A percentile compares a stretch with the other conserved stretches of the same genome.
These are phyloP conservation scores for Didymella pinodella DNA, from an alignment of 2,329 filamentous ascomycete genomes.

Conservation along the genomic window DNA sequence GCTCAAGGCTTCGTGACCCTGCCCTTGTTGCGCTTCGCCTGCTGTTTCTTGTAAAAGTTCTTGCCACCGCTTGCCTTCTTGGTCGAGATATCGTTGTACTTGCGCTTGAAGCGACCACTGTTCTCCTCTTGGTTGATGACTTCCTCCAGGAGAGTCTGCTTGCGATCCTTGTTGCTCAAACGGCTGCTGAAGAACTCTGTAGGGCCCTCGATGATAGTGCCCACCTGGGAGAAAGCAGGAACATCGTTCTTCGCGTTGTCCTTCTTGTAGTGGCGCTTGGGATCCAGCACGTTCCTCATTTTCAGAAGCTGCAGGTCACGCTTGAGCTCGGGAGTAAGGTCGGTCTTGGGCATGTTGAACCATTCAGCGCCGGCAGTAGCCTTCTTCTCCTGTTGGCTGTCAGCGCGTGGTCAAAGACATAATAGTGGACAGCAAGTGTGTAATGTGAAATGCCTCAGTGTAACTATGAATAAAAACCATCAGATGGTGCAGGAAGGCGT, in stretches of 20 bases:
- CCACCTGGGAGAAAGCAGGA: constrained; percentile 87
- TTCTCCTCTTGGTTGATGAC: constrained; percentile 73
- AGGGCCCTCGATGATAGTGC: constrained; percentile 85
- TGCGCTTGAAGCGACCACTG: constrained; percentile 79
- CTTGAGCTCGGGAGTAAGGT: constrained; percentile 84
- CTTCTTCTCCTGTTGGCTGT: constrained; percentile 61
- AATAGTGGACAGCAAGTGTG: constrained; percentile 20
- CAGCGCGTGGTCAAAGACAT: constrained; percentile 24
- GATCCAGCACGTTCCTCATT: constrained; percentile 87
- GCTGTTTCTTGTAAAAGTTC: constrained; percentile 82
- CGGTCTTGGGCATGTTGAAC: constrained; percentile 87
- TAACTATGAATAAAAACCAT: constrained; percentile 76
- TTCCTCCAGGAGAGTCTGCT: constrained; percentile 86
- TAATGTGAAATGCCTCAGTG: constrained; percentile 63
- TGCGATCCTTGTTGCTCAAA: constrained; percentile 85
- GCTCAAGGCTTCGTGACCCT: constrained; percentile 47
- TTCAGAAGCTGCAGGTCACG: constrained; percentile 87
- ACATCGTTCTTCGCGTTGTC: constrained; percentile 72
- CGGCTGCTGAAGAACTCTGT: constrained; percentile 86
- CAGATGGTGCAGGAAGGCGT: constrained; percentile 75
- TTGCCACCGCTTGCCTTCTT: constrained; percentile 89
- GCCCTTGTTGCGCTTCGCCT: constrained; percentile 62
- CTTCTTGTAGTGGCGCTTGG: constrained; percentile 92
- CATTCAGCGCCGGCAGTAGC: constrained; percentile 79
- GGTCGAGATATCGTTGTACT: constrained; percentile 85